Conservation (phyloP, 495 filamentous ascomycete species). For the Talaromyces ruber region DNA sequence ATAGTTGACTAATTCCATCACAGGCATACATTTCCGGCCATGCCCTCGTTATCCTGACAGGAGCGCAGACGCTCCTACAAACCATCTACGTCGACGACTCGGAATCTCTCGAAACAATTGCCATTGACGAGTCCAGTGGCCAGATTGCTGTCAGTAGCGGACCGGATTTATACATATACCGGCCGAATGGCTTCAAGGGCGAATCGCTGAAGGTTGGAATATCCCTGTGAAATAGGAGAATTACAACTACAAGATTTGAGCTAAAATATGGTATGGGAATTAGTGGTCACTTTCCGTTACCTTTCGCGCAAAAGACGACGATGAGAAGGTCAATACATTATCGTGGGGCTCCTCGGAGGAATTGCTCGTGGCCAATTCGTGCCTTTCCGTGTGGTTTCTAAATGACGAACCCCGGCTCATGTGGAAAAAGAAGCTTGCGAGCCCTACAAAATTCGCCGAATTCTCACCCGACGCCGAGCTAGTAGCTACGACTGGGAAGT, state of each 20-base stretch:
- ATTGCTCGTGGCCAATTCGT: conserved; percentile 65
- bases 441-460: conserved; percentile 62
- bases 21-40: conserved; percentile 87
- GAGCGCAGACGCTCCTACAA: conserved; percentile 68
- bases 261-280: conserved; percentile 7
- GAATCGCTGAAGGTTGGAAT: conserved; percentile 43
- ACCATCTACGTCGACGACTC: conserved; percentile 84
- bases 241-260: neutral
- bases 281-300: conserved; percentile 48
- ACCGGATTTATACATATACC: conserved; percentile 64
- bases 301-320: conserved; percentile 30
- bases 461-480: conserved; percentile 82
- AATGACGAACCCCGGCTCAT: conserved; percentile 39
- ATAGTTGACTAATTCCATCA: neutral
- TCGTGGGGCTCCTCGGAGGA: conserved; percentile 85
- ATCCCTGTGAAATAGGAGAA: neutral
- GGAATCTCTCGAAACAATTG: conserved; percentile 59
- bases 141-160: conserved; percentile 72
- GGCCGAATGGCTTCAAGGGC: conserved; percentile 62
- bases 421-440: conserved; percentile 70
- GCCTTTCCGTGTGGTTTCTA: conserved; percentile 62
- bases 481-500: conserved; percentile 70
- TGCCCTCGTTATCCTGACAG: conserved; percentile 73
- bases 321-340: conserved; percentile 49
- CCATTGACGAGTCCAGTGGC: conserved; percentile 71